phyloP scores from a whole-genome alignment of 2,329 filamentous ascomycete genomes.

The Colletotrichum graminicola region DNA sequence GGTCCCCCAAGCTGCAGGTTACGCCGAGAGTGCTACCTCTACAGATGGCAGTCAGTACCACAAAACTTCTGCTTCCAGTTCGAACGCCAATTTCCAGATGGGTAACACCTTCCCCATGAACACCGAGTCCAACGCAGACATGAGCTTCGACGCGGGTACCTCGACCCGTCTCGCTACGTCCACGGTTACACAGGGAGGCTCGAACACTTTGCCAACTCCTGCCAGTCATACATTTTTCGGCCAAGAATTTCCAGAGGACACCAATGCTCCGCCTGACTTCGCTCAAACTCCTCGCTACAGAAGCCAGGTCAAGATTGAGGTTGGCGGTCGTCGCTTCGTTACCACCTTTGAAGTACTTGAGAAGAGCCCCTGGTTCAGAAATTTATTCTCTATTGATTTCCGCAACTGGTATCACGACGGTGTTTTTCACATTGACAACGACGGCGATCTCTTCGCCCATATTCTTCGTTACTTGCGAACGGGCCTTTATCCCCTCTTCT shows the following conservation, averaged over 20 bases:
- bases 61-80: not conserved
- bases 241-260: not conserved
- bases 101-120: not conserved
- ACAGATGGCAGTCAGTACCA: not conserved
- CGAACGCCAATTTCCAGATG: not conserved
- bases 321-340: conserved; percentile 42
- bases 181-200: not conserved
- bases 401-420: conserved; percentile 29
- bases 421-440: conserved; percentile 50
- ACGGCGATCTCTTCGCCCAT: conserved; percentile 52
- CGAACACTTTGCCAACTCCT: not conserved
- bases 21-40: conserved; percentile 2
- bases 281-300: conserved; percentile 17
- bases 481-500: conserved; percentile 52
- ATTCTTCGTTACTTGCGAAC: conserved; percentile 52
- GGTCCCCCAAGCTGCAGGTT: not conserved
- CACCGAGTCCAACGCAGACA: not conserved
- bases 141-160: not conserved
- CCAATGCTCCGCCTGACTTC: conserved; percentile 1
- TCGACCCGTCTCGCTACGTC: not conserved
- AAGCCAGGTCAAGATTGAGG: conserved; percentile 35
- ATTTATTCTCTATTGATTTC: conserved; percentile 33
- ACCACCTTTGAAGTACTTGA: conserved; percentile 36
- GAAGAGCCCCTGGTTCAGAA: conserved; percentile 33
- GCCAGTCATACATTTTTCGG: not conserved